phyloP scores from a whole-genome alignment of 2,329 filamentous ascomycete species.

The Hymenoscyphus occultus region DNA sequence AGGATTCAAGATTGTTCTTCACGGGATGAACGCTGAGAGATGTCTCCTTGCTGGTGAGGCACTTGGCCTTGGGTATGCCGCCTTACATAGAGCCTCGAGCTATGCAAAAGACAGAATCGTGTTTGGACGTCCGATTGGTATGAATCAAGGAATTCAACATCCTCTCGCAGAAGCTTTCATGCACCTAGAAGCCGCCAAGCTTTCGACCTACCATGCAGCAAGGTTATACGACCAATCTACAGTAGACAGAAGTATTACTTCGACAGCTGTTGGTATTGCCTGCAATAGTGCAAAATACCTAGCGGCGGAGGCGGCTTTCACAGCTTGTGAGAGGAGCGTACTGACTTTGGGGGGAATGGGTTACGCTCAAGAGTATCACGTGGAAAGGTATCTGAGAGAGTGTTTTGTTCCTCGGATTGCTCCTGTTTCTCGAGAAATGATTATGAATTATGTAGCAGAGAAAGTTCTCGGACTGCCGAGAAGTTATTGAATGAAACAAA shows the following conservation, averaged over 20 bases:
- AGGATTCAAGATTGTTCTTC: conserved; percentile 76
- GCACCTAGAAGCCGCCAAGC: conserved; percentile 61
- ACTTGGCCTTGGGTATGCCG: conserved; percentile 74
- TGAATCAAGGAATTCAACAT: conserved; percentile 64
- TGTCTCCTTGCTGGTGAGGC: conserved; percentile 77
- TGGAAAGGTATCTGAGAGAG: conserved; percentile 64
- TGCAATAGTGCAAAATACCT: conserved; percentile 71
- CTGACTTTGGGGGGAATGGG: conserved; percentile 62
- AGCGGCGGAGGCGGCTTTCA: conserved; percentile 62
- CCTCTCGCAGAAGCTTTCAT: conserved; percentile 65
- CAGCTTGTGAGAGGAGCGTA: conserved; percentile 59
- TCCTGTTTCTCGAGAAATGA: conserved; percentile 69
- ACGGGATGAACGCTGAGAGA: conserved; percentile 77
- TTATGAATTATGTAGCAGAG: conserved; percentile 69
- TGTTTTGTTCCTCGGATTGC: conserved; percentile 63
- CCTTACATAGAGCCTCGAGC: conserved; percentile 55
- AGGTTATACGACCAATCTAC: conserved; percentile 56
- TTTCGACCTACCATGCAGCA: conserved; percentile 64
- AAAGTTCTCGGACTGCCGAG: conserved; percentile 64
- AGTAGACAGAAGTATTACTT: conserved; percentile 49
- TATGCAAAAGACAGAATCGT: conserved; percentile 67
- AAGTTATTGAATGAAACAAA: conserved; percentile 53
- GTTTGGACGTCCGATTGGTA: conserved; percentile 62
- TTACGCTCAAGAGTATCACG: conserved; percentile 62
- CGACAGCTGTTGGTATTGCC: conserved; percentile 58